Evolutionary conservation across 2,329 filamentous ascomycete species (phyloP), one percentile per base, ranked within the genome.

Genomic region (Botryotinia narcissicola): DNA sequence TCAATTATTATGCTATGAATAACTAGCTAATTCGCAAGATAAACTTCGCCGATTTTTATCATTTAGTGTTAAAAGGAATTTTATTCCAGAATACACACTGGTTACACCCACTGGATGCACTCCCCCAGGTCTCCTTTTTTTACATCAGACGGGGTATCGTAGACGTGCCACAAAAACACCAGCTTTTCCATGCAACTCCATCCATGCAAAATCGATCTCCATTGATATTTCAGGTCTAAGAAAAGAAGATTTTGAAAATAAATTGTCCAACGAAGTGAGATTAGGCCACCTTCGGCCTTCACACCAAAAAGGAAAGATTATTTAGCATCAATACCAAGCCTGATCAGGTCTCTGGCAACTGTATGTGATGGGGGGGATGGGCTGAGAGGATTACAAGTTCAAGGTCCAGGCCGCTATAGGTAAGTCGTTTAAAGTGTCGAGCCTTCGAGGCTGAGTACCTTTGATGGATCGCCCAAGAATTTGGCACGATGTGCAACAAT

Each of bases 401-500:
- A 69, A n/a, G 22, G 37, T 54, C 62, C 44, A 68, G 68, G 62
- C 68, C 64, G 62, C 46, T 71, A 73, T 73, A 73, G 60, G 75
- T 64, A 73, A 75, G 74, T 73, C 57, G 54, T 22, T 60, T 68
- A 80, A 57, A 79, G 76, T 25, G 75, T 75, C 16, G 75, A 78
- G 66, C 77, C 80, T 76, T 88, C 87, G 76, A 91, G 83, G 71
- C 86, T 85, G 63, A 93, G 83, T 67, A 92, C 85, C 83, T 89
- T 90, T 78, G 87, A 88, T 75, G 85, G 84, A 82, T 93, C 91
- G 77, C 86, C 87, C 42, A 90, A 84, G 78, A 93, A 92, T 72
- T 86, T 86, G 75, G 88, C 85, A 78, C 91, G 89, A 81, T 90
- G 92, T 76, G 89, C 86, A 80, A 92, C 86, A 78, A 93, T 92